Evolutionary conservation across 768 basidiomycete genomes (phyloP), one percentile per base, ranked within the genome.

Genomic region (Lactifluus rugatus): DNA sequence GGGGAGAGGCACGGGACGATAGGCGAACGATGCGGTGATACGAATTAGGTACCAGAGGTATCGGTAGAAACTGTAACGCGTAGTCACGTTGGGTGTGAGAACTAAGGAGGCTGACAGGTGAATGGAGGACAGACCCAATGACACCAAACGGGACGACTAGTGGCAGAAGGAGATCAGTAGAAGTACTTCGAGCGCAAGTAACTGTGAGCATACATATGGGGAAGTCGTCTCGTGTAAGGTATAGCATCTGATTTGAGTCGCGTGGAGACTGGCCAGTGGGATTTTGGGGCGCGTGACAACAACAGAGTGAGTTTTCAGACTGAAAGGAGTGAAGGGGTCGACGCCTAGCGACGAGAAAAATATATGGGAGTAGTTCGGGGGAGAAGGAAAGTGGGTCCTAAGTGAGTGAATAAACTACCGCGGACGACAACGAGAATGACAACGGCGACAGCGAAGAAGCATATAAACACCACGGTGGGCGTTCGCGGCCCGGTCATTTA

Each of bases 41-140:
- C 92, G 89, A 64, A 96, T 92, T 66, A 85, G 68, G 71, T 87
- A 95, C 93, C 92, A 94, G 58, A 94, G 77, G 75, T 94, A 94
- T 45, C 91, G 90, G 74, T 89, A 94, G 70, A 94, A 93, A 49
- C 92, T 93, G 36, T 31, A 31, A 39, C 13, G 13, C 10, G 47
- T 10, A 8, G 21, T 48, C 19, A 37, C 42, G 26, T 19, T 26
- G 16, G 8, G 47, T 31, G n/a, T 46, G 37, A 19, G 11, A 28
- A 19, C n/a, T 16, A 23, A 54, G 19, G 28, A 51, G 54, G 32
- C 47, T 34, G 47, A 49, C 19, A 5, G 13, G 28, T 53, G n/a
- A 49, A 13, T 3, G 28, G 17, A 46, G 16, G 11, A 71, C 80
- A 61, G 62, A 89, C 88, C 87, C 90, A 70, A 90, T 90, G 69